Base-by-base conservation (phyloP, 192 early-diverging fungal genomes). In the Geranomyces variabilis region DNA sequence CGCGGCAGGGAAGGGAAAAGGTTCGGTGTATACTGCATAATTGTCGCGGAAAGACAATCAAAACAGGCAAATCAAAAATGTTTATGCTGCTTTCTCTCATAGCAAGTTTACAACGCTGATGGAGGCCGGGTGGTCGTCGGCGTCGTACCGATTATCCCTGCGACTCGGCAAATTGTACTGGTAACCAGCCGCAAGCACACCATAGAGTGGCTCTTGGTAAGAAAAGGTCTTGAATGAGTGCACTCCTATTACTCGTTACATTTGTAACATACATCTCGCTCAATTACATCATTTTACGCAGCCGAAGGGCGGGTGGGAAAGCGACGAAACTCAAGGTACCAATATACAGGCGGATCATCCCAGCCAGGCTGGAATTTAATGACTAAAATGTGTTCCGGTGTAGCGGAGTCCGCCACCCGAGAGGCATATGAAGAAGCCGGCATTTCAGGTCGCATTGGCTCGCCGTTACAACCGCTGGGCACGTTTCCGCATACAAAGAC, bases 271-370 rank as follows among this genome's bases (percentile, higher is more conserved):
- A 7, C 36, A 7, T 10, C 5, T 41, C 3, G 10, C 3, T 41
- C 36, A 7, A 7, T 41, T 41, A 10, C 36, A 7, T 41, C 10
- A 41, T 41, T 3, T 10, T 41, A 3, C 53, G 49, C 29, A 68
- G 66, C 66, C 66, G 10, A 68, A 68, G 53, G 66, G 66, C 17
- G 66, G 66, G 24, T 68, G 66, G 66, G 66, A 68, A 30, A 34
- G 31, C 29, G 66, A 68, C 22, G 66, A 68, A 36, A 33, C 66
- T 0, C 66, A 68, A 68, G 66, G 66, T 68, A 55, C 1, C n/a
- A n/a, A n/a, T n/a, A n/a, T n/a, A n/a, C n/a, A n/a, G n/a, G n/a
- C n/a, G n/a, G n/a, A n/a, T n/a, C n/a, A n/a, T n/a, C n/a, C n/a
- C n/a, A n/a, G n/a, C n/a, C n/a, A n/a, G n/a, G n/a, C n/a, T n/a